phyloP scores from a whole-genome alignment of 805 yeast genomes.

The Sugiyamaella floridensis region DNA sequence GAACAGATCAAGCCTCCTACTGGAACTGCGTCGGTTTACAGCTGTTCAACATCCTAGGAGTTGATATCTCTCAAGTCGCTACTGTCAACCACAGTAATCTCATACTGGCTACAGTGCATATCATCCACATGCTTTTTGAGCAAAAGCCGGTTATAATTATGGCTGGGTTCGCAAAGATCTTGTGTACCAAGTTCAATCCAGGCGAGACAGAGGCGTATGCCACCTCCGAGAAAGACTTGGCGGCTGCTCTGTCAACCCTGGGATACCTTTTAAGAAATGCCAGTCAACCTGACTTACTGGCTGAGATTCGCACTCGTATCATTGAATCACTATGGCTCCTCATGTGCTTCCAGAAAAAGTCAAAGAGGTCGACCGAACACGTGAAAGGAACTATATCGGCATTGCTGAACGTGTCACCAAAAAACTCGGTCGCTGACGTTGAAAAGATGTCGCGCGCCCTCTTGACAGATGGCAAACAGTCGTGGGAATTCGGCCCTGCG shows the following conservation, averaged over 20 bases:
- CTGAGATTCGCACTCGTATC: conserved; percentile 3
- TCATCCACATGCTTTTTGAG: conserved; percentile 40
- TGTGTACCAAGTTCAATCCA: conserved; percentile 2
- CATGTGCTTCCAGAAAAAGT: conserved; percentile 12
- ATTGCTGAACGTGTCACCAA: conserved; percentile 1
- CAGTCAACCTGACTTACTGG: conserved; percentile 8
- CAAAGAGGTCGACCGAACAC: conserved; percentile 16
- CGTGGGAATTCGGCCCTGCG: conserved; percentile 25
- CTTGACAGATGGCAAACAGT: conserved; percentile 25
- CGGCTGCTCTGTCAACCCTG: conserved; percentile 59
- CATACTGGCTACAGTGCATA: conserved; percentile 40
- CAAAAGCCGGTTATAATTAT: conserved; percentile 36
- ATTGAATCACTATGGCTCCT: conserved; percentile 22
- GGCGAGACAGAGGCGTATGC: background rate
- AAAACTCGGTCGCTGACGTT: background rate
- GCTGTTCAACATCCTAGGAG: conserved; percentile 46
- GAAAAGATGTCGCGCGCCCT: conserved; percentile 33
- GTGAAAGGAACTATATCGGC: conserved; percentile 9
- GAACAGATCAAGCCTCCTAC: conserved; percentile 43
- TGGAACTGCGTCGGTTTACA: conserved; percentile 57
- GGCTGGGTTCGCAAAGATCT: conserved; percentile 35
- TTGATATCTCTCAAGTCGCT: conserved; percentile 39
- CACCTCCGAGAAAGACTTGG: conserved; percentile 41
- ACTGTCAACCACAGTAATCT: conserved; percentile 48
- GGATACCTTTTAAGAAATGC: conserved; percentile 48